These are phyloP conservation scores for Escovopsis weberi DNA, from an alignment of 2,329 filamentous ascomycete genomes.

Conservation along the genomic window DNA sequence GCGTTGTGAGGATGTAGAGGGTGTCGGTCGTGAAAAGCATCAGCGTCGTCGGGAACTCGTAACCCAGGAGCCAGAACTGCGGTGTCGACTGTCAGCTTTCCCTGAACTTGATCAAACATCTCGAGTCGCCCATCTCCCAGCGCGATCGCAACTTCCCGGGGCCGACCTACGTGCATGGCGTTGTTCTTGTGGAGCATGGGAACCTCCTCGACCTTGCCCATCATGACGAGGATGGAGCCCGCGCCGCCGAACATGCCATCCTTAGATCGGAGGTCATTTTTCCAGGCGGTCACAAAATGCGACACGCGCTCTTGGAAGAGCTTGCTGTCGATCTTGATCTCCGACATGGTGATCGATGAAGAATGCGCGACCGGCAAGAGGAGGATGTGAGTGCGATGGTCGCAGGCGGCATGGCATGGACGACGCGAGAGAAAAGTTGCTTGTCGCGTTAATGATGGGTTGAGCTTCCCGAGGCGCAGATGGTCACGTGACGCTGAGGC, in stretches of 20 bases:
- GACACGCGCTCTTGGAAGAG: slow-evolving; percentile 87
- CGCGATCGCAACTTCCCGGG: neutral
- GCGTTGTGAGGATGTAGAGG: slow-evolving; percentile 85
- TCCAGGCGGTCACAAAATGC: slow-evolving; percentile 83
- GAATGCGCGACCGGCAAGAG: slow-evolving; percentile 12
- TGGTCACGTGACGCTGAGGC: slow-evolving; percentile 1
- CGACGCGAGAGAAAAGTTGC: slow-evolving; percentile 25
- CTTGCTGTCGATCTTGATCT: slow-evolving; percentile 91
- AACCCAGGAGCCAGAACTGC: slow-evolving; percentile 95
- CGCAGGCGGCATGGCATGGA: slow-evolving; percentile 4
- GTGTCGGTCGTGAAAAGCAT: slow-evolving; percentile 83
- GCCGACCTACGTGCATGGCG: slow-evolving; percentile 66
- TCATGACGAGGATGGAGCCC: slow-evolving; percentile 73
- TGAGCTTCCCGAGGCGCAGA: neutral
- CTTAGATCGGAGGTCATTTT: slow-evolving; percentile 80
- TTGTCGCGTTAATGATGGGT: slow-evolving; percentile 27
- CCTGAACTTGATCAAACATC: too few relatives aligned
- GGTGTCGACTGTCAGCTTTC: too few relatives aligned
- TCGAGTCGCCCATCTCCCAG: neutral
- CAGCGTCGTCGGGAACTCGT: slow-evolving; percentile 93
- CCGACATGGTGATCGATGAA: slow-evolving; percentile 37
- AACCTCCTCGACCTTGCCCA: slow-evolving; percentile 87
- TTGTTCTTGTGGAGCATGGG: slow-evolving; percentile 90
- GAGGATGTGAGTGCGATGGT: slow-evolving; percentile 12
- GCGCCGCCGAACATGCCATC: slow-evolving; percentile 76